phyloP scores from a whole-genome alignment of 2,329 filamentous ascomycete genomes.

The Colletotrichum sp. region DNA sequence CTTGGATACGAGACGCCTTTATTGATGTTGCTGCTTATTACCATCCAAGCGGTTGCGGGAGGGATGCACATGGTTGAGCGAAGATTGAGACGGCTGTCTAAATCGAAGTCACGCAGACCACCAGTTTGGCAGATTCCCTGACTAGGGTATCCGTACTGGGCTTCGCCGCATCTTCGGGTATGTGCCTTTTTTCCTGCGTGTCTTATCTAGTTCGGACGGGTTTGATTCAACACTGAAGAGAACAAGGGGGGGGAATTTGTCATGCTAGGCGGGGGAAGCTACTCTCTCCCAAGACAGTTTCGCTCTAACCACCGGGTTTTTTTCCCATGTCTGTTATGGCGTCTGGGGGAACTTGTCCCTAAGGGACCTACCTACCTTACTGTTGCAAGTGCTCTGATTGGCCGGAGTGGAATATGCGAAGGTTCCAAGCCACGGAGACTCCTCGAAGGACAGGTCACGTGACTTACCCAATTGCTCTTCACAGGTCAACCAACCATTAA shows the following conservation, averaged over 20 bases:
- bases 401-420: not conserved
- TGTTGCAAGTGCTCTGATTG: not conserved
- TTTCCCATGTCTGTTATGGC: not conserved
- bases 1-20: not conserved
- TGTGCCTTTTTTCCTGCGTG: not conserved
- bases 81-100: not conserved
- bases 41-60: not conserved
- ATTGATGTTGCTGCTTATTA: not conserved
- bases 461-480: too few species aligned
- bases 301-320: not conserved
- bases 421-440: not conserved
- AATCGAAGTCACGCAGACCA: not conserved
- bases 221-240: not conserved
- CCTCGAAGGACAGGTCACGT: not conserved
- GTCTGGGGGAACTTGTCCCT: not conserved
- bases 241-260: not conserved
- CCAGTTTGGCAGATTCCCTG: not conserved
- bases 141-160: not conserved
- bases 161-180: not conserved
- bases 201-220: not conserved
- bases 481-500: too few species aligned
- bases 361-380: not conserved
- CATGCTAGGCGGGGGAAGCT: not conserved
- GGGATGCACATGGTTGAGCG: not conserved
- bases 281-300: not conserved